These are phyloP conservation scores for Chlorella sp. DNA, from an alignment of 139 green algal species.

Conservation along the genomic window DNA sequence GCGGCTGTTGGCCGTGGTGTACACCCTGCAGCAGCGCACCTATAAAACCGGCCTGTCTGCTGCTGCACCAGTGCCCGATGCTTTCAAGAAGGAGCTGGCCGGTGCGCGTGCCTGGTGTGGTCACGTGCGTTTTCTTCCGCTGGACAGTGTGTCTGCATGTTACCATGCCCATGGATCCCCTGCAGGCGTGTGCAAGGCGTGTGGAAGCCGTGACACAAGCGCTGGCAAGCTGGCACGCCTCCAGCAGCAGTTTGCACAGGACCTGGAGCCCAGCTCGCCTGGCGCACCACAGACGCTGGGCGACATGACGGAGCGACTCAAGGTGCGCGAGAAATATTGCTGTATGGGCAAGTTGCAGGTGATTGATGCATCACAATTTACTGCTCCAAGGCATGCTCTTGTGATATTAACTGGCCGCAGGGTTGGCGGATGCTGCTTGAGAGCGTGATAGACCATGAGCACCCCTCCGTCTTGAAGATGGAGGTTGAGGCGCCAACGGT, in stretches of 20 bases:
- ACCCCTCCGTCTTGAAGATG: conserved; percentile 78
- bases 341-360: neutral
- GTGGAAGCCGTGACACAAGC: conserved; percentile 40
- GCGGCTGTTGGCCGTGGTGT: conserved; percentile 92
- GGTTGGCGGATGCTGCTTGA: conserved; percentile 80
- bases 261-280: conserved; percentile 83
- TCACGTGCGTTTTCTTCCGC: neutral
- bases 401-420: neutral
- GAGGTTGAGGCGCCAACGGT: conserved; percentile 83
- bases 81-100: conserved; percentile 80
- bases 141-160: neutral
- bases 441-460: conserved; percentile 79
- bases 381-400: neutral
- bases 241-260: conserved; percentile 86
- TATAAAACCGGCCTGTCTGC: conserved; percentile 80
- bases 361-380: neutral
- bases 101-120: neutral
- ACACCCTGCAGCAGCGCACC: conserved; percentile 92
- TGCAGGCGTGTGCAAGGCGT: conserved; percentile 81
- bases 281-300: conserved; percentile 85
- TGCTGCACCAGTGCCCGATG: conserved; percentile 68
- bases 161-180: neutral
- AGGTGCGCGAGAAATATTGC: conserved; percentile 41
- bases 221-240: conserved; percentile 54
- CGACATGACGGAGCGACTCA: conserved; percentile 86